Evolutionary conservation across 2,329 filamentous ascomycete species (phyloP), one percentile per base, ranked within the genome.

Genomic region (Epichloe bromicola): DNA sequence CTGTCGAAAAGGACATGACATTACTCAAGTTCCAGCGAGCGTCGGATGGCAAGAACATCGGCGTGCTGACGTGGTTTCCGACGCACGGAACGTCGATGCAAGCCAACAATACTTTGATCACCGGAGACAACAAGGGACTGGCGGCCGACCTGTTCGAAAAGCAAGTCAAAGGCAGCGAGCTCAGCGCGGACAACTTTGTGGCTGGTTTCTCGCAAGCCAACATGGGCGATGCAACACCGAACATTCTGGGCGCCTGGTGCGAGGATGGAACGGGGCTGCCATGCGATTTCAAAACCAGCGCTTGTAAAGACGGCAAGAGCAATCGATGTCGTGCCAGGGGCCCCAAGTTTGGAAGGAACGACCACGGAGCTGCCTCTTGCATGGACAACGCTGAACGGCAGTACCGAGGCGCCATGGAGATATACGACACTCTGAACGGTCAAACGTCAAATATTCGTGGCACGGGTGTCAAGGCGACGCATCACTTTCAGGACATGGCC

Each of bases 51-150:
- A 86, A 85, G 66, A 82, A 82, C 49, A 79, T 88, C 38, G 89
- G 87, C n/a, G 72, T 93, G 3, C 67, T 96, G 55, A 91, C 87
- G 14, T 96, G 89, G 86, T 95, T 91, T 63, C 80, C 90, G 2
- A 88, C 90, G 0, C 90, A 96, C 65, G 88, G 88, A 38, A 96
- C 90, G 0, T 94, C 88, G 2, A 82, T 95, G 73, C 80, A 88
- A 48, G 85, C 86, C 48, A 95, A 95, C 69, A 95, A 95, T 67
- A 95, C 88, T 0, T 74, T 95, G 6, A 81, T 94, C 46, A 83
- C 86, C 3, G 90, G 88, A 30, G 90, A 96, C 65, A 96, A 96
- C 72, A 95, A 96, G 69, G 90, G 90, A 5, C 85, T 95, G 5
- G 89, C 90, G 0, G 87, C 88, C 3, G 80, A 84, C 58, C 73